Percentiles rank a stretch among this genome's conserved stretches.
phyloP scores from a whole-genome alignment of 1,284 basidiomycete species.

The Amylostereum areolatum region DNA sequence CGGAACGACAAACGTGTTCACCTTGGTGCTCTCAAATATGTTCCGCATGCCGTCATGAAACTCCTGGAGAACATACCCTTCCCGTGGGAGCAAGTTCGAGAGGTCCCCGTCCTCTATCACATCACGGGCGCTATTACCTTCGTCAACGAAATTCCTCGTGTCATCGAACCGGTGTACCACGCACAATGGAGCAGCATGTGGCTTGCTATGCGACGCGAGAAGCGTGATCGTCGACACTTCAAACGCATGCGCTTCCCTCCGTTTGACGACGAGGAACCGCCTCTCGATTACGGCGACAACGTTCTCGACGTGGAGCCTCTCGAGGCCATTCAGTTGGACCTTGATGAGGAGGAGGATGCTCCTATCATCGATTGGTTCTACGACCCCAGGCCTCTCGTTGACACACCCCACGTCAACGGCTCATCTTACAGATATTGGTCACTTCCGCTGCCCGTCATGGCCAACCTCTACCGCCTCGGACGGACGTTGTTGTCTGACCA shows the following conservation, averaged over 20 bases:
- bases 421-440: slow-evolving; percentile 93
- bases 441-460: slow-evolving; percentile 90
- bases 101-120: slow-evolving; percentile 95
- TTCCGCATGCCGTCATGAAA: slow-evolving; percentile 99
- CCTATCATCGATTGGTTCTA: slow-evolving; percentile 99
- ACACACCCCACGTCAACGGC: slow-evolving; percentile 87
- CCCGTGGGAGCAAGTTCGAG: slow-evolving; percentile 99
- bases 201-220: slow-evolving; percentile 98
- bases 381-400: slow-evolving; percentile 91
- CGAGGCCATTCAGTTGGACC: slow-evolving; percentile 95
- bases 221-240: slow-evolving; percentile 97
- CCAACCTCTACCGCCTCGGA: slow-evolving; percentile 93
- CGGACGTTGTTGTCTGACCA: slow-evolving; percentile 91
- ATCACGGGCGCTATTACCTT: slow-evolving; percentile 99
- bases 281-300: slow-evolving; percentile 98
- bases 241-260: slow-evolving; percentile 99
- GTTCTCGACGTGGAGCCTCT: slow-evolving; percentile 96
- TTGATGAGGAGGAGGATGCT: slow-evolving; percentile 90
- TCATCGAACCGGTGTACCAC: slow-evolving; percentile 97
- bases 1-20: slow-evolving; percentile 99
- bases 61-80: slow-evolving; percentile 98
- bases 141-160: slow-evolving; percentile 95
- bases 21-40: slow-evolving; percentile 96
- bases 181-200: slow-evolving; percentile 99
- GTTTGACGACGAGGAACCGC: slow-evolving; percentile 99